Evolutionary conservation across 2,329 filamentous ascomycete species (phyloP), one percentile per base, ranked within the genome.

Genomic region (Metarhizium guizhouense): DNA sequence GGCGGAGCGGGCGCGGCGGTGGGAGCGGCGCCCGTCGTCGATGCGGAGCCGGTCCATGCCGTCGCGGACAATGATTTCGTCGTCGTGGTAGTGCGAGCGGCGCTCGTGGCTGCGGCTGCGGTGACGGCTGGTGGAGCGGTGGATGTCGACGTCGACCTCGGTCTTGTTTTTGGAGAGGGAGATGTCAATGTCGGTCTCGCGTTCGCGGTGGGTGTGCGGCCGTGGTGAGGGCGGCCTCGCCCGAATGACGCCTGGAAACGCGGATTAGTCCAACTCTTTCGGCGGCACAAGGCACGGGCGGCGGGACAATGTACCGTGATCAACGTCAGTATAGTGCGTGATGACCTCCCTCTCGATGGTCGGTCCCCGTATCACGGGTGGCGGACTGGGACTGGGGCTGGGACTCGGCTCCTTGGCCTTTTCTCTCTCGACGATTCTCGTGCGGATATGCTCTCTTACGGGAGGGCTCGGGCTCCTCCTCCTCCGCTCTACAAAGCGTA

Each of bases 311-410:
- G 25, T 76, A 90, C 88, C 91, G 72, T 95, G 90, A 66, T 95
- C 88, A 63, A 95, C 87, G 66, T 93, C 88, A 56, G 86, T 82
- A 68, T 94, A 93, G 71, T 94, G 89, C 0, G 90, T 95, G 61
- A 95, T 92, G 57, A 95, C 85, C 67, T 96, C 89, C 65, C 93
- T 84, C 70, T 93, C 88, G 62, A 95, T 90, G 1, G 86, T 87
- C 38, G 90, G 90, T 20, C 86, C 85, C 47, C 84, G 81, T 63
- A 94, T 85, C 48, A 87, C 78, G 60, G 80, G 79, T 34, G 83
- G 84, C 48, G 81, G 81, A n/a, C 80, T 77, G 8, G 80, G 78
- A 13, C 79, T 76, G 4, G 81, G 79, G 11, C 79, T 76, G 4
- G 81, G 79, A 13, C 57, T 59, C 53, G 59, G 72, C 61, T 76